Conservation (phyloP, 75 land plant genomes). For the Selaginella tamariscina region DNA sequence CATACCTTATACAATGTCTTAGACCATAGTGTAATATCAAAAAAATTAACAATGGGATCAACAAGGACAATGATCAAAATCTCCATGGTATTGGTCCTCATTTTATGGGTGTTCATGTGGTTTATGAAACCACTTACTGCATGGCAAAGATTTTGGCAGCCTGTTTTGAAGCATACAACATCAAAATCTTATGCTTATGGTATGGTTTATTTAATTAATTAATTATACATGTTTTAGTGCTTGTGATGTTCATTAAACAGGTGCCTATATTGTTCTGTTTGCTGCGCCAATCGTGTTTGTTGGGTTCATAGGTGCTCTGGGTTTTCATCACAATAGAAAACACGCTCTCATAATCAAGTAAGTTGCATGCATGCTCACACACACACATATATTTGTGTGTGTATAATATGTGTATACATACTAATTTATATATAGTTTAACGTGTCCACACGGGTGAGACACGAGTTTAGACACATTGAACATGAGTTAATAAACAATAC, state of each 20-base stretch:
- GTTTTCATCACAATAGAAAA: neutral
- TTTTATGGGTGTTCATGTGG: slow-evolving; percentile 3
- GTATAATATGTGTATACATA: neutral
- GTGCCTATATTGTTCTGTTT: neutral
- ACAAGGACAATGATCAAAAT: neutral
- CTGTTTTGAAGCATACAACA: neutral
- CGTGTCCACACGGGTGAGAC: neutral
- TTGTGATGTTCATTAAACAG: neutral
- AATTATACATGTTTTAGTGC: neutral
- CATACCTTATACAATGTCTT: no score
- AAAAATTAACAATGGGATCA: no score
- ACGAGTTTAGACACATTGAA: no score
- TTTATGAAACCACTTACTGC: neutral
- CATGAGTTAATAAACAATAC: no score
- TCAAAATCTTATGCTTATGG: neutral
- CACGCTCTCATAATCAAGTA: neutral
- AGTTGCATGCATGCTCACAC: neutral
- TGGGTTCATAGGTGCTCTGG: neutral
- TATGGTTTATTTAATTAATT: neutral
- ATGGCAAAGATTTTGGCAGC: neutral
- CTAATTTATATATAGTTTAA: neutral
- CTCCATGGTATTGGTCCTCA: neutral
- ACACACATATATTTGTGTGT: no score
- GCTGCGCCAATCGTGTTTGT: slow-evolving; percentile 1
- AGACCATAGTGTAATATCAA: no score